Conservation (phyloP, 2,329 filamentous ascomycete species). For the Epichloe typhina region DNA sequence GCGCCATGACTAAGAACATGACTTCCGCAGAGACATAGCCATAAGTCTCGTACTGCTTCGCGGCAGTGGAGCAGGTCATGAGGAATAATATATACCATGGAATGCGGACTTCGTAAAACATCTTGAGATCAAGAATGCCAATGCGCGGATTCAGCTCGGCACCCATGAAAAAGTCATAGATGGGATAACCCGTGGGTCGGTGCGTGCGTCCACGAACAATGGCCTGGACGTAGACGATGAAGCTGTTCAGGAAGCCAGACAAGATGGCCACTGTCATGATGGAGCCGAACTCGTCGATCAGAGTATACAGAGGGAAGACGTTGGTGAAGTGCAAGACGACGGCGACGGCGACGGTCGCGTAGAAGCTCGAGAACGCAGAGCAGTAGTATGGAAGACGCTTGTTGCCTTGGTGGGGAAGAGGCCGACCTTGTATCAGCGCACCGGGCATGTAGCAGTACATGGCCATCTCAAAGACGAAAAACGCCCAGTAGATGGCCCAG, state of each 20-base stretch:
- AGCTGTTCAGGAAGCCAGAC: conserved; percentile 74
- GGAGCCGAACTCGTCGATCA: conserved; percentile 91
- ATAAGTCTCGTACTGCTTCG: conserved; percentile 71
- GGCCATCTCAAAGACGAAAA: conserved; percentile 71
- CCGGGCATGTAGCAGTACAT: conserved; percentile 82
- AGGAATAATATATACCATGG: conserved; percentile 78
- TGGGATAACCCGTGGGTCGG: conserved; percentile 46
- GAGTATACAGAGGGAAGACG: conserved; percentile 76
- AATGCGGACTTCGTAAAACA: conserved; percentile 89
- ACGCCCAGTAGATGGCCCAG: conserved; percentile 90
- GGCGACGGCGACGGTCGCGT: conserved; percentile 64
- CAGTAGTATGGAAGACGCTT: conserved; percentile 91
- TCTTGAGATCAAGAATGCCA: conserved; percentile 77
- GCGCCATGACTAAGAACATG: conserved; percentile 71
- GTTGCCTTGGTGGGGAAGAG: conserved; percentile 66
- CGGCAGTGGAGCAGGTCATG: conserved; percentile 60
- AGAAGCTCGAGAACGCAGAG: conserved; percentile 78
- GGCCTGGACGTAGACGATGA: conserved; percentile 79
- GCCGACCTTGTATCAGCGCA: conserved; percentile 77
- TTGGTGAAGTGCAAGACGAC: conserved; percentile 68
- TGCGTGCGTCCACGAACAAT: conserved; percentile 70
- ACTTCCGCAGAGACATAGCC: conserved; percentile 79
- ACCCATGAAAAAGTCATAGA: conserved; percentile 89
- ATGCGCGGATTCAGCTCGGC: conserved; percentile 71
- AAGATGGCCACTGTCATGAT: conserved; percentile 87